phyloP scores from a whole-genome alignment of 2,329 filamentous ascomycete genomes.

The Dactylellina parvicollis region DNA sequence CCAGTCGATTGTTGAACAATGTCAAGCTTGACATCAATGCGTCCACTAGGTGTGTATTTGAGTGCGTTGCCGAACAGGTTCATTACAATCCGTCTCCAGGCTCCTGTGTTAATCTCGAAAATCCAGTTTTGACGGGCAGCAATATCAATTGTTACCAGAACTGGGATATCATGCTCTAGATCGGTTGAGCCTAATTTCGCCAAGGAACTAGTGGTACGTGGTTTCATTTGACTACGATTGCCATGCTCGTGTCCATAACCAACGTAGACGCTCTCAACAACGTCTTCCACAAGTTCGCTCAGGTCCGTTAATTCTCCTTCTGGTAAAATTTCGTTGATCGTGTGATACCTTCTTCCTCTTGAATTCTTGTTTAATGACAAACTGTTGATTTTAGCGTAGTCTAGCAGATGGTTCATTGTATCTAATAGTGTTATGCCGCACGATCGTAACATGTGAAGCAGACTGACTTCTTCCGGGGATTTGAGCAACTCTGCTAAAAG shows the following conservation, averaged over 20 bases:
- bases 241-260: constrained; percentile 59
- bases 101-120: constrained; percentile 68
- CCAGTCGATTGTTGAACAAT: constrained; percentile 19
- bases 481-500: constrained; percentile 67
- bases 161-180: constrained; percentile 60
- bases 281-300: constrained; percentile 60
- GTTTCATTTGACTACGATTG: background rate
- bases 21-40: constrained; percentile 63
- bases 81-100: constrained; percentile 69
- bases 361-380: background rate
- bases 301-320: constrained; percentile 49
- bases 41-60: constrained; percentile 69
- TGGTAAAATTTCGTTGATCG: constrained; percentile 2
- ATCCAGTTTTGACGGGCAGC: constrained; percentile 65
- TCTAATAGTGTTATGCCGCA: constrained; percentile 66
- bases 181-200: constrained; percentile 28
- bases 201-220: background rate
- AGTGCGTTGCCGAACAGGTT: constrained; percentile 72
- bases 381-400: constrained; percentile 61
- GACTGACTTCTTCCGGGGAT: constrained; percentile 64
- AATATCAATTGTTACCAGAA: constrained; percentile 65
- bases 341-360: background rate
- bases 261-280: constrained; percentile 64
- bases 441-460: constrained; percentile 66
- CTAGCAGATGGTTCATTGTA: constrained; percentile 66